Evolutionary conservation across 106 monocot species (phyloP).

Genomic region (Allium sativum): DNA sequence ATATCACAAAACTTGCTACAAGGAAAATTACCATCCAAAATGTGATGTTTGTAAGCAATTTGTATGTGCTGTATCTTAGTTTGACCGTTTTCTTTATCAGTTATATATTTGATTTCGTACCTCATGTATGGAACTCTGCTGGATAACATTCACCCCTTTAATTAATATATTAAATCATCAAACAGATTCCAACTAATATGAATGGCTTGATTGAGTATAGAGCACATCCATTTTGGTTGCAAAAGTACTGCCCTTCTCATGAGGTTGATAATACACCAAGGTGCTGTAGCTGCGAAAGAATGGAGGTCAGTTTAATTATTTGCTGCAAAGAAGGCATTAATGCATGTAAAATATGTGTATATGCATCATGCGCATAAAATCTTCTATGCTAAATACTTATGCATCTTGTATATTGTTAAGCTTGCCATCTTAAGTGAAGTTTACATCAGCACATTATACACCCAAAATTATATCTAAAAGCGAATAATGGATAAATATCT

Average conservation of each 20-base stretch:
- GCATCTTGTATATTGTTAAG: too few relatives aligned
- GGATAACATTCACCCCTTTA: background rate
- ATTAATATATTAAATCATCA: background rate
- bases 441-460: too few relatives aligned
- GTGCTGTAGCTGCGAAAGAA: constrained; percentile 92
- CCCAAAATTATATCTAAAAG: too few relatives aligned
- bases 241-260: constrained; percentile 87
- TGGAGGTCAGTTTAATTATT: constrained; percentile 57
- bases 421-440: too few relatives aligned
- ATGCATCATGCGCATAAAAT: background rate
- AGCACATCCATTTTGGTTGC: constrained; percentile 89
- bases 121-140: too few relatives aligned
- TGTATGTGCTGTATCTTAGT: constrained; percentile 34
- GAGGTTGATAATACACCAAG: constrained; percentile 73
- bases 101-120: background rate
- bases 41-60: constrained; percentile 92
- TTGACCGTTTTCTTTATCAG: background rate
- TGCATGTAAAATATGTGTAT: background rate
- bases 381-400: too few relatives aligned
- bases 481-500: too few relatives aligned
- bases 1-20: constrained; percentile 91
- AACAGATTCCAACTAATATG: constrained; percentile 74
- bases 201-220: constrained; percentile 75
- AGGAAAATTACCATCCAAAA: constrained; percentile 84
- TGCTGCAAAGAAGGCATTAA: background rate